phyloP scores from a whole-genome alignment of 192 early-diverging fungal species.

The Podila verticillata region DNA sequence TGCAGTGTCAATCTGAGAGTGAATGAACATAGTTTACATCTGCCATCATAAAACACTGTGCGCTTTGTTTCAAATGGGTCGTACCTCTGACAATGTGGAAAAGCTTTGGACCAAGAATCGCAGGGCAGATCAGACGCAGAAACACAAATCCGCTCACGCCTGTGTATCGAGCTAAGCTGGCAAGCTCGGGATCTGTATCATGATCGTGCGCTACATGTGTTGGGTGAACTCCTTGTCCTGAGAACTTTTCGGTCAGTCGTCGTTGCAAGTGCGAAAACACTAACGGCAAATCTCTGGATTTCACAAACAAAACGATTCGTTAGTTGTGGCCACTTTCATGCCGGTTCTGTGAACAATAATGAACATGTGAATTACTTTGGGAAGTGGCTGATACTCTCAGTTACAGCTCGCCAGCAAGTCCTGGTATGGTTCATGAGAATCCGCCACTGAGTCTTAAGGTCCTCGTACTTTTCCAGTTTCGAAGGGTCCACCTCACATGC shows the following conservation, averaged over 20 bases:
- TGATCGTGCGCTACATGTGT: constrained; percentile 30
- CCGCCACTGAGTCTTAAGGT: constrained; percentile 23
- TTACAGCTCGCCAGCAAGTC: constrained; percentile 56
- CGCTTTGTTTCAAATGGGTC: no score
- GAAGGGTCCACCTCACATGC: constrained; percentile 74
- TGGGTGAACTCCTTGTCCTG: constrained; percentile 13
- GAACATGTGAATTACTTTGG: constrained; percentile 43
- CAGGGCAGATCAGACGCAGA: constrained; percentile 75
- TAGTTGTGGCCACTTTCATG: no score
- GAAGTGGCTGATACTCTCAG: constrained; percentile 56
- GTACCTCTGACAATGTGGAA: constrained; percentile 74
- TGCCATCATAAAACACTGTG: no score
- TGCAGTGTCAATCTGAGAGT: background rate
- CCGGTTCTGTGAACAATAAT: background rate
- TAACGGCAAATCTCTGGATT: constrained; percentile 54
- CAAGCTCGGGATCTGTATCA: constrained; percentile 50
- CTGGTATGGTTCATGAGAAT: constrained; percentile 57
- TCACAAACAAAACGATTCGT: background rate
- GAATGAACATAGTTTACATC: no score
- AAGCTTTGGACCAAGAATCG: constrained; percentile 74
- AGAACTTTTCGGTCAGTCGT: constrained; percentile 54
- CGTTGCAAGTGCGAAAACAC: constrained; percentile 58
- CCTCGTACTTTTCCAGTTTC: constrained; percentile 44
- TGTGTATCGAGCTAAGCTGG: constrained; percentile 20
- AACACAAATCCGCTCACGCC: constrained; percentile 75